A percentile compares a stretch with the other conserved stretches of the same genome.
Conservation (phyloP, 192 early-diverging fungal genomes). For the Linnemannia zychae region DNA sequence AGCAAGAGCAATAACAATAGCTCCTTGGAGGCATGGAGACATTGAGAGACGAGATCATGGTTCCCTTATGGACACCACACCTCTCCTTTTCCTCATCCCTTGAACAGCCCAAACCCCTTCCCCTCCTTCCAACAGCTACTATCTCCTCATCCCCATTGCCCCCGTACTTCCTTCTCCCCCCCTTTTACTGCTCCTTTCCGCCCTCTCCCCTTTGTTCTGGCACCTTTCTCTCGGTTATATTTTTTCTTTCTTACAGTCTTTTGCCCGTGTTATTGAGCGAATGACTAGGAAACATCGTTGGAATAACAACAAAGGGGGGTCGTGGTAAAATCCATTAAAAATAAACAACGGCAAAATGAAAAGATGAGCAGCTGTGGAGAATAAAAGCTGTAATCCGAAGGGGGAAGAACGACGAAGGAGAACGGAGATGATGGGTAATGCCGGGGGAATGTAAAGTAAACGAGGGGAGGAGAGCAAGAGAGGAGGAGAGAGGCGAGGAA, state of each 20-base stretch:
- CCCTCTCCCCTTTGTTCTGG: neutral
- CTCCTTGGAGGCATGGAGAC: too few species aligned
- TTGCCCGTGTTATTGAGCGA: too few species aligned
- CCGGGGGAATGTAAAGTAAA: too few species aligned
- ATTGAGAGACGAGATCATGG: neutral
- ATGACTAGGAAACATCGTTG: neutral
- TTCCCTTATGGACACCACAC: neutral
- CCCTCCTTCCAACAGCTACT: neutral
- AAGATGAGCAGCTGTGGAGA: constrained; percentile 4
- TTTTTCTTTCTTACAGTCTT: too few species aligned
- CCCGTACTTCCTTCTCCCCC: neutral
- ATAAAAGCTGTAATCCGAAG: neutral
- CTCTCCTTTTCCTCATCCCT: neutral
- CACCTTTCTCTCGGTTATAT: neutral
- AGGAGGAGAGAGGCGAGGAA: neutral
- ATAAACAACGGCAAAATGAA: neutral
- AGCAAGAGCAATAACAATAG: neutral
- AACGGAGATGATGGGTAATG: too few species aligned
- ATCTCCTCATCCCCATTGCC: neutral
- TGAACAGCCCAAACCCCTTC: neutral
- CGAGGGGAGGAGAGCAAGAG: too few species aligned
- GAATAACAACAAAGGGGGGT: neutral
- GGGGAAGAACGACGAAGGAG: too few species aligned
- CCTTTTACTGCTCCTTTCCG: neutral
- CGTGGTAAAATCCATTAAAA: neutral